Evolutionary conservation across 257 asterid species (phyloP).

Genomic region (Linaria vulgaris): DNA sequence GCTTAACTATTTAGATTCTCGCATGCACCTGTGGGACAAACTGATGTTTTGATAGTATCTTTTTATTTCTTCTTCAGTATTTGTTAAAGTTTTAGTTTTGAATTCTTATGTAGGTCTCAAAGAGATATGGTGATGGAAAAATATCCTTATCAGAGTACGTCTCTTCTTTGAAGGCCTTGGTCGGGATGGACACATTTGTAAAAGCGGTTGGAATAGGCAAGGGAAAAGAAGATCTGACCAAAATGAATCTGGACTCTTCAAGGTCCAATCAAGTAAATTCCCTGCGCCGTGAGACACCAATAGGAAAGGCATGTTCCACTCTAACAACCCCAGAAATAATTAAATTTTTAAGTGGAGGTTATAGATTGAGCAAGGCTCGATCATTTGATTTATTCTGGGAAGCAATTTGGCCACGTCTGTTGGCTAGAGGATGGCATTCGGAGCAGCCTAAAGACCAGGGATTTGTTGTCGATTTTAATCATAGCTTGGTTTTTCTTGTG

Average conservation of each 20-base stretch:
- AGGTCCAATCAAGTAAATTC: conserved; percentile 40
- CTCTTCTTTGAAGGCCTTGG: conserved; percentile 53
- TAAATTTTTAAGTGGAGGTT: conserved; percentile 66
- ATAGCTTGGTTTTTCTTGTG: conserved; percentile 57
- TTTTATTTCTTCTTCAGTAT: not conserved
- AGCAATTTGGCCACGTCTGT: conserved; percentile 91
- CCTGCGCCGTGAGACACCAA: conserved; percentile 61
- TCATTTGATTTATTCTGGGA: conserved; percentile 84
- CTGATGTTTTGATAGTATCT: conserved; percentile 10
- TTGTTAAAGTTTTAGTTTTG: conserved; percentile 8
- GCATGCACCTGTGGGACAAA: not conserved
- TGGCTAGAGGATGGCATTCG: conserved; percentile 83
- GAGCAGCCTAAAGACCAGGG: conserved; percentile 59
- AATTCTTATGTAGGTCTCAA: conserved; percentile 47
- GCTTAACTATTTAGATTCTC: not conserved
- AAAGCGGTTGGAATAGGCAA: conserved; percentile 67
- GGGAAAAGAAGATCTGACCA: conserved; percentile 60
- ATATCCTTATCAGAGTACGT: conserved; percentile 51
- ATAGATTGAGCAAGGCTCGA: conserved; percentile 73
- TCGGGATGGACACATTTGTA: conserved; percentile 53
- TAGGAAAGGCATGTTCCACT: conserved; percentile 69
- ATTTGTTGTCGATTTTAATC: conserved; percentile 20
- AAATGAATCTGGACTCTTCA: conserved; percentile 48
- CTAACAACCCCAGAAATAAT: conserved; percentile 60
- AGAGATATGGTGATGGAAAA: conserved; percentile 48